phyloP scores from a whole-genome alignment of 1,284 basidiomycete genomes.

The Cerrena zonata region DNA sequence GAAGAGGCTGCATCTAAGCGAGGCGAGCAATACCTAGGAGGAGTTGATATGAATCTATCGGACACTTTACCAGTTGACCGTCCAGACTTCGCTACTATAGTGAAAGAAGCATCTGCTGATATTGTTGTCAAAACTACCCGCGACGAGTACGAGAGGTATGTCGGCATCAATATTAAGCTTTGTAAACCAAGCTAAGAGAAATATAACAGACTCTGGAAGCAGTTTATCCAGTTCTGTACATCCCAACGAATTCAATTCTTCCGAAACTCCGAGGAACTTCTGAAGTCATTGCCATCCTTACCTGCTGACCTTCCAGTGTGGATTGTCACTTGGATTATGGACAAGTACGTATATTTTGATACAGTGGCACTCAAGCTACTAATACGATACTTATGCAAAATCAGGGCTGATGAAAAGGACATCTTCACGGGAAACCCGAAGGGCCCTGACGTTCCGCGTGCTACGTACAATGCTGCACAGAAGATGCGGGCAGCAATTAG shows the following conservation, averaged over 20 bases:
- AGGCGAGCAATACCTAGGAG: too few species aligned
- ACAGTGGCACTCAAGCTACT: too few species aligned
- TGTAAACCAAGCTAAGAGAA: not conserved
- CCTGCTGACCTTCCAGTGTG: constrained; percentile 14
- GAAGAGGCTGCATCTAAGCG: not conserved
- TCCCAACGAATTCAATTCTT: not conserved
- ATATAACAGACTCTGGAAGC: not conserved
- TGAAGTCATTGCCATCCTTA: not conserved
- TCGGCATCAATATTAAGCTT: not conserved
- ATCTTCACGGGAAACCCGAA: constrained; percentile 15
- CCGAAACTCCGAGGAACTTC: not conserved
- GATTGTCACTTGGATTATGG: constrained; percentile 20
- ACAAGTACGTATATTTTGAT: constrained; percentile 14
- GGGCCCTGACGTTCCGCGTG: constrained; percentile 5
- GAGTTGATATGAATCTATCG: too few species aligned
- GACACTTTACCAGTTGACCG: too few species aligned
- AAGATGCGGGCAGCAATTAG: constrained; percentile 25
- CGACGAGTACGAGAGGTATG: not conserved
- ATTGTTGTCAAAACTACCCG: not conserved
- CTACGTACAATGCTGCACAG: constrained; percentile 15
- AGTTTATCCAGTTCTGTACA: not conserved
- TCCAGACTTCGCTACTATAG: too few species aligned
- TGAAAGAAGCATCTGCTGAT: not conserved
- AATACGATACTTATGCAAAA: too few species aligned
- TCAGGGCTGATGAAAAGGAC: constrained; percentile 19